A percentile compares a stretch with the other conserved stretches of the same genome.
These are phyloP conservation scores for Yamadazyma atlantica DNA, from an alignment of 1,139 yeast species.

Conservation along the genomic window DNA sequence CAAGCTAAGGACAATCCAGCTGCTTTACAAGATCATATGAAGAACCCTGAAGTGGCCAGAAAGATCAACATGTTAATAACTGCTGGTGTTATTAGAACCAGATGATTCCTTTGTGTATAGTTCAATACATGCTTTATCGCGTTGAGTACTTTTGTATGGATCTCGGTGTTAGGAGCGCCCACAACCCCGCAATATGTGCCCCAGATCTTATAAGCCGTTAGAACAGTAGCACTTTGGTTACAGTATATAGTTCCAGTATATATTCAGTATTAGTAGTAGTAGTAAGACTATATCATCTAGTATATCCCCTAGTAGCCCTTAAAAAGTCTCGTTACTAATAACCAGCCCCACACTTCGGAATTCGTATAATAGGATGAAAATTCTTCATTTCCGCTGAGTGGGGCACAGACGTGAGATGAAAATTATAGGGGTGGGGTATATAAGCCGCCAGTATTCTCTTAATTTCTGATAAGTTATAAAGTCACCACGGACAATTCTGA, in stretches of 20 bases:
- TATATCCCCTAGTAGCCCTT: too few relatives aligned
- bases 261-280: too few relatives aligned
- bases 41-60: slow-evolving; percentile 87
- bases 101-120: slow-evolving; percentile 38
- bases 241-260: too few relatives aligned
- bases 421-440: neutral
- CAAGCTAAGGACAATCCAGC: slow-evolving; percentile 97
- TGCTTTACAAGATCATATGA: slow-evolving; percentile 96
- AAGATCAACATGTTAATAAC: slow-evolving; percentile 90
- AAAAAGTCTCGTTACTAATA: too few relatives aligned
- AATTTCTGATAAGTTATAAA: too few relatives aligned
- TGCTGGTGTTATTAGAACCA: slow-evolving; percentile 95
- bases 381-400: neutral
- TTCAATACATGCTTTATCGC: slow-evolving; percentile 1
- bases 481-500: neutral
- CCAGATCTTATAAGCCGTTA: too few relatives aligned
- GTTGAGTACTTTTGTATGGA: too few relatives aligned
- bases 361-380: neutral
- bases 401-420: neutral
- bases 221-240: too few relatives aligned
- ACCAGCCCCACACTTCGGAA: neutral
- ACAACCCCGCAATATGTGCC: too few relatives aligned
- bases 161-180: too few relatives aligned
- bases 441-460: too few relatives aligned
- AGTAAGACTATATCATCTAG: too few relatives aligned